Base-by-base conservation (phyloP, 768 basidiomycete species). In the Leccinum disarticulatum region DNA sequence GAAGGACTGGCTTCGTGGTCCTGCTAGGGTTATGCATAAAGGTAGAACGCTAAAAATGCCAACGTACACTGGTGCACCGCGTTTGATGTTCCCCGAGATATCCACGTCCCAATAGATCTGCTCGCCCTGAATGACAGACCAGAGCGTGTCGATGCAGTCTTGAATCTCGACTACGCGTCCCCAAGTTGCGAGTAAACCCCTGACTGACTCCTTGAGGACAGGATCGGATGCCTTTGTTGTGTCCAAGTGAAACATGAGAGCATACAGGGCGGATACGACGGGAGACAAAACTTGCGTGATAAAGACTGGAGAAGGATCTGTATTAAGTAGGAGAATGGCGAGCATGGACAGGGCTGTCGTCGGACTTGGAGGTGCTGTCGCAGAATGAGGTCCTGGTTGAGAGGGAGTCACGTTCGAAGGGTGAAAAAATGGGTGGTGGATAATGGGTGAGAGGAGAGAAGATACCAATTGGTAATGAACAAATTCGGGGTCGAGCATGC, bases 261-360 rank as follows among this genome's bases (percentile, higher is more conserved):
- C 79, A 71, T 93, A 93, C 7, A 96, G 72, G 1, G 82, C 73
- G 0, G 87, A 74, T 0, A 89, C 64, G 35, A 95, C 82, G 1
- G 91, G 90, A 1, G 87, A 86, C 9, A 94, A 69, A 7, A 93
- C 66, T 19, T 77, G 70, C 0, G 85, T 79, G 43, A 92, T 80
- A 46, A 92, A 78, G 3, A 75, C 71, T 0, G 92, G 89, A 4
- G 90, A 88, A 6, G 93, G 92, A 62, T 95, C 91, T 6, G 87
- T 84, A 64, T 94, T 90, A 6, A 86, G 80, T 3, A 91, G 73
- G 28, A 95, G 75, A 1, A 77, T 76, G 54, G 81, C 76, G 19
- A 93, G 70, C 5, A 73, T 79, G 6, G 76, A 74, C n/a, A 91
- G 70, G 3, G 83, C 78, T 14, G 71, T 71, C 19, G 73, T 70